Evolutionary conservation across 23 red algal genomes (phyloP).

Genomic region (Gracilaria caudata): DNA sequence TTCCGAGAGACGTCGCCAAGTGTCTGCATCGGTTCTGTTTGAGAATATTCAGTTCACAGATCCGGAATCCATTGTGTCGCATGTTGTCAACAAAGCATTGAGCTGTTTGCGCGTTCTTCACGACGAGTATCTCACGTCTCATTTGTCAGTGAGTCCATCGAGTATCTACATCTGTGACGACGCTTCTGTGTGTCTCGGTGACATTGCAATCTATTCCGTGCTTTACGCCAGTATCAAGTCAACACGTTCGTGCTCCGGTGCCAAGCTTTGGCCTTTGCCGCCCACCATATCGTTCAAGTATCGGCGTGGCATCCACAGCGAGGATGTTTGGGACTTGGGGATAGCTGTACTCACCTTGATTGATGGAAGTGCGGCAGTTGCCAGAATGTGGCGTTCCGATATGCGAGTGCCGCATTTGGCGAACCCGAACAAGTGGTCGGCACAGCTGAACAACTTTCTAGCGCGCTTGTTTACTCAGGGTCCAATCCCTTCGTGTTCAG

Average conservation of each 20-base stretch:
- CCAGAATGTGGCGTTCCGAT: not conserved
- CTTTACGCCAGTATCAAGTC: not conserved
- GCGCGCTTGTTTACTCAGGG: constrained; percentile 10
- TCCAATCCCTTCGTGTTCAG: not conserved
- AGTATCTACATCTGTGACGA: constrained; percentile 43
- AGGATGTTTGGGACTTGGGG: constrained; percentile 56
- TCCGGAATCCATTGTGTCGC: constrained; percentile 34
- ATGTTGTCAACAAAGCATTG: constrained; percentile 8
- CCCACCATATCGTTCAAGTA: not conserved
- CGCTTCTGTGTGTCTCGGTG: constrained; percentile 19
- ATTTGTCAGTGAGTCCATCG: not conserved
- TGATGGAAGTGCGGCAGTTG: constrained; percentile 31
- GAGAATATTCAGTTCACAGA: constrained; percentile 18
- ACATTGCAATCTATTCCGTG: constrained; percentile 44
- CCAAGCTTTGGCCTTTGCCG: constrained; percentile 51
- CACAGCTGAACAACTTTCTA: constrained; percentile 54
- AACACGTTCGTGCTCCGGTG: constrained; percentile 28
- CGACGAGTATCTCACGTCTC: not conserved
- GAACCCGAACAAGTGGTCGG: constrained; percentile 22
- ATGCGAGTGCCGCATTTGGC: constrained; percentile 7
- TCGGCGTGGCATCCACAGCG: not conserved
- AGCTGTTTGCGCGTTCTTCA: constrained; percentile 11
- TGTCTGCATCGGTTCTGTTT: constrained; percentile 25
- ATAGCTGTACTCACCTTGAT: constrained; percentile 30
- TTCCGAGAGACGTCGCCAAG: constrained; percentile 21